These are phyloP conservation scores for Nothomitra cinnamomea DNA, from an alignment of 2,329 filamentous ascomycete genomes.

Conservation along the genomic window DNA sequence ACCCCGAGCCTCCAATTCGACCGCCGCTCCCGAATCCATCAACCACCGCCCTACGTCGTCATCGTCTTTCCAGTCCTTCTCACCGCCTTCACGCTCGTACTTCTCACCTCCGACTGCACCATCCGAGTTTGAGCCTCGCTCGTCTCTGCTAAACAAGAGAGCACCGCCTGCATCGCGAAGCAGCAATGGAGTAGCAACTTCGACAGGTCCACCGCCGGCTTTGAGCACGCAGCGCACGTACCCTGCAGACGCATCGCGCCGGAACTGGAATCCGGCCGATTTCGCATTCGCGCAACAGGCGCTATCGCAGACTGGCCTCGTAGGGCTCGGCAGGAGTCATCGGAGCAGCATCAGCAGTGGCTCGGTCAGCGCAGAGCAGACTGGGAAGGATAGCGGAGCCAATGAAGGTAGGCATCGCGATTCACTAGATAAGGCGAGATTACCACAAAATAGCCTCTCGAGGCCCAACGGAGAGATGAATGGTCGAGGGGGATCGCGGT, in stretches of 20 bases:
- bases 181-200: slow-evolving; percentile 32
- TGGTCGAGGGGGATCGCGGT: not conserved
- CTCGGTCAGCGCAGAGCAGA: not conserved
- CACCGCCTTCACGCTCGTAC: not conserved
- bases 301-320: slow-evolving; percentile 2
- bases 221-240: slow-evolving; percentile 27
- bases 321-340: not conserved
- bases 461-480: not conserved
- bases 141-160: slow-evolving; percentile 11
- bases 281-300: slow-evolving; percentile 3
- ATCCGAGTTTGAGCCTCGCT: not conserved
- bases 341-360: not conserved
- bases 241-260: not conserved
- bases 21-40: not conserved
- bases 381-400: not conserved
- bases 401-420: not conserved
- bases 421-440: not conserved
- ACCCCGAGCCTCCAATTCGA: not conserved
- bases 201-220: slow-evolving; percentile 32
- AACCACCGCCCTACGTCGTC: not conserved
- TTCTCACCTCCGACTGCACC: not conserved
- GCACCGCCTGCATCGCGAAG: slow-evolving; percentile 30
- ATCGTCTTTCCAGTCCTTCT: not conserved
- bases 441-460: not conserved
- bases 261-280: slow-evolving; percentile 2